Percentiles rank a stretch among this genome's conserved stretches.
Conservation (phyloP, 2,329 filamentous ascomycete species). For the Fusarium humuli region DNA sequence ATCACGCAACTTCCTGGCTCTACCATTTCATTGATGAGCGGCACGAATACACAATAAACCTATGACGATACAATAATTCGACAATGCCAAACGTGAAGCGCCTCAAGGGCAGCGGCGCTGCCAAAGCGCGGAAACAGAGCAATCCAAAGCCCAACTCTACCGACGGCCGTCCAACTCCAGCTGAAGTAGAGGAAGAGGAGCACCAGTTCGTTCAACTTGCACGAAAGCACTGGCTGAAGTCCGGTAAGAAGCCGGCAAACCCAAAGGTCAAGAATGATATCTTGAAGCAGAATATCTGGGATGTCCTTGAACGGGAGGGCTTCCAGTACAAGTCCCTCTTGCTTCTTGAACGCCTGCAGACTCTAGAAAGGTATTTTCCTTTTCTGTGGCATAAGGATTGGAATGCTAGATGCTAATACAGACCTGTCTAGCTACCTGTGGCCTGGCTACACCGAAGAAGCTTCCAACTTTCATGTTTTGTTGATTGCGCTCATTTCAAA, state of each 20-base stretch:
- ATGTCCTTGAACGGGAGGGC: constrained; percentile 81
- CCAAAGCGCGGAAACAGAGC: constrained; percentile 51
- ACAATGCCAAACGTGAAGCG: constrained; percentile 71
- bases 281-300: constrained; percentile 90
- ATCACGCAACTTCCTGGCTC: constrained; percentile 22
- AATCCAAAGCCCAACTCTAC: constrained; percentile 55
- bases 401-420: constrained; percentile 45
- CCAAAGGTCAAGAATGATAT: constrained; percentile 84
- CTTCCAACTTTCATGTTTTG: constrained; percentile 91
- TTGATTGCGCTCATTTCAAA: constrained; percentile 88
- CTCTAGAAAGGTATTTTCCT: constrained; percentile 77
- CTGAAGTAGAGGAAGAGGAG: constrained; percentile 77
- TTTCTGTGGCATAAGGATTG: neutral
- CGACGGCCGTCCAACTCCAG: constrained; percentile 64
- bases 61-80: constrained; percentile 42
- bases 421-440: constrained; percentile 78
- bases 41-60: constrained; percentile 13
- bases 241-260: constrained; percentile 69
- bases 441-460: constrained; percentile 89
- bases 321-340: constrained; percentile 84
- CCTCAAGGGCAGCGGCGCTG: constrained; percentile 64
- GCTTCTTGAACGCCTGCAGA: constrained; percentile 88
- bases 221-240: constrained; percentile 84
- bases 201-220: constrained; percentile 81
- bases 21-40: constrained; percentile 18